Percentiles rank a stretch among this genome's conserved stretches.
Evolutionary conservation across 495 filamentous ascomycete genomes (phyloP).

Genomic region (Daldinia decipiens): DNA sequence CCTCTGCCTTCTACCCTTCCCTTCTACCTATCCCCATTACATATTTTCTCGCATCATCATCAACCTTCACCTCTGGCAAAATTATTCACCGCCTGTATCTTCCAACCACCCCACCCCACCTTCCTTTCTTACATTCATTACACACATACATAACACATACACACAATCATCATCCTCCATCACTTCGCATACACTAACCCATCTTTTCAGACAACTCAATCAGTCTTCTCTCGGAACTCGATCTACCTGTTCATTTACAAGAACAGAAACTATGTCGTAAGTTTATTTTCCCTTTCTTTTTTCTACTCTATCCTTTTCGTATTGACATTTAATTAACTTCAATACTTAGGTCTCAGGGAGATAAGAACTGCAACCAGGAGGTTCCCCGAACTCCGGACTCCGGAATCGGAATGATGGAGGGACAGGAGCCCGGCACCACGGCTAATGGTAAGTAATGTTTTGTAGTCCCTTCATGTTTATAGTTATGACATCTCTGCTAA

Average conservation of each 20-base stretch:
- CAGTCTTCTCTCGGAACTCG: neutral
- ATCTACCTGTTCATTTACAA: neutral
- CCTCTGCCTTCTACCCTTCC: neutral
- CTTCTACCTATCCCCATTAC: neutral
- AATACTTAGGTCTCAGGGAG: neutral
- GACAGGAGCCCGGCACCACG: neutral
- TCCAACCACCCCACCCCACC: no score
- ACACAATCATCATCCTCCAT: neutral
- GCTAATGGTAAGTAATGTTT: conserved; percentile 13
- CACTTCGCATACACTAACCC: conserved; percentile 9
- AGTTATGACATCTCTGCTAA: conserved; percentile 14
- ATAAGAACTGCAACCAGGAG: neutral
- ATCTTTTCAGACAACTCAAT: neutral
- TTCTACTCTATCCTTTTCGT: neutral
- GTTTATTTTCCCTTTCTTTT: conserved; percentile 8
- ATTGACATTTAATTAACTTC: conserved; percentile 9
- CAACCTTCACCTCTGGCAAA: neutral
- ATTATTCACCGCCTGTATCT: neutral
- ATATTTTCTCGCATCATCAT: neutral
- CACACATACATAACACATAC: neutral
- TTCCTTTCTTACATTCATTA: neutral
- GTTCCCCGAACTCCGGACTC: conserved; percentile 9
- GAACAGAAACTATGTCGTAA: conserved; percentile 19
- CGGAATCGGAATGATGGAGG: neutral
- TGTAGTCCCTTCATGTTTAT: neutral